Base-by-base conservation (phyloP, 1,284 basidiomycete genomes). In the Mycena sp. region DNA sequence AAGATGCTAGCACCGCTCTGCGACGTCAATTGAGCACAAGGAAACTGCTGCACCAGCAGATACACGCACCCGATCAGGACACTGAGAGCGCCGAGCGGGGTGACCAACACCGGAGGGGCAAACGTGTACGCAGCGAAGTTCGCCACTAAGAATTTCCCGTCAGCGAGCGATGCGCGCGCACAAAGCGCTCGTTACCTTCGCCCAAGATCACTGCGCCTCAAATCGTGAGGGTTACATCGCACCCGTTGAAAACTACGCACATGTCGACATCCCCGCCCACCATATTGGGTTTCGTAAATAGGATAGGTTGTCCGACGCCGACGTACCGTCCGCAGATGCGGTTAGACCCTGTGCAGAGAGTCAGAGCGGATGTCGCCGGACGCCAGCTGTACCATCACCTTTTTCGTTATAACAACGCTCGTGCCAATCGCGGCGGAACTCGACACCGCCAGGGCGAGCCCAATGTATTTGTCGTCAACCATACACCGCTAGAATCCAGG, bases 81-180 rank as follows among this genome's bases (percentile, higher is more conserved):
- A 77, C 94, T 96, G 59, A 98, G 85, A 12, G 97, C 96, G 61
- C 97, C 97, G 14, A 99, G 82, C 6, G 97, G 97, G 1, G 97
- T 99, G 41, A 99, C 96, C 57, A 99, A 84, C 72, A 99, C 98
- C 68, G 97, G 95, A 59, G 97, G 97, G 0, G 97, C 97, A 73
- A 99, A 99, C 0, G 95, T 95, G 77, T 99, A 99, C 4, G 98
- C 98, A 7, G 97, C 95, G 79, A 99, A 99, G 81, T 99, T 99
- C 70, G 95, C 96, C 61, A 98, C 96, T 98, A 71, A 12, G 41
- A 46, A n/a, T n/a, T n/a, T n/a, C 58, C 49, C 38, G 40, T 51
- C 43, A 58, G 50, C 52, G 9, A 21, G 25, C 45, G 26, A 16
- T 10, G 35, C 11, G 29, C 16, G 48, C 30, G 21, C 19, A 16